phyloP scores from a whole-genome alignment of 805 yeast genomes.

The Saccharomycopsis selenospora region DNA sequence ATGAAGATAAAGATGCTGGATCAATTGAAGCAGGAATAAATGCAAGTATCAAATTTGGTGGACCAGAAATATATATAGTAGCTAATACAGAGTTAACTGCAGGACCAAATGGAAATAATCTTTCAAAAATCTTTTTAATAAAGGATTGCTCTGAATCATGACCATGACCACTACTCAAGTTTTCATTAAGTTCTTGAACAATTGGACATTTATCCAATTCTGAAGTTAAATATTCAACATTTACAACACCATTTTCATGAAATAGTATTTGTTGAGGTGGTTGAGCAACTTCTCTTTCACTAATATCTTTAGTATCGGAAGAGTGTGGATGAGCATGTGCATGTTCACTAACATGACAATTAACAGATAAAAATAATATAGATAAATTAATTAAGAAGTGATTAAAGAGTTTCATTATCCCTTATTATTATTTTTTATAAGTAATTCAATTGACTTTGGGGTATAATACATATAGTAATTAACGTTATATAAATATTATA shows the following conservation, averaged over 20 bases:
- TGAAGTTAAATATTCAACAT: constrained; percentile 31
- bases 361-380: not conserved
- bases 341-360: no score
- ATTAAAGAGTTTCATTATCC: not conserved
- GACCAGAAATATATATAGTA: constrained; percentile 55
- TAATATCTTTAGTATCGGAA: not conserved
- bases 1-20: constrained; percentile 41
- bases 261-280: constrained; percentile 20
- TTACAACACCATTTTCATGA: constrained; percentile 38
- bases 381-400: not conserved
- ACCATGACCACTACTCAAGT: constrained; percentile 19
- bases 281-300: not conserved
- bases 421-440: no score
- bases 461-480: no score
- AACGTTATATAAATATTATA: no score
- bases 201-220: constrained; percentile 32
- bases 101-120: constrained; percentile 48
- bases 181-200: constrained; percentile 34
- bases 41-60: constrained; percentile 52
- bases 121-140: constrained; percentile 35
- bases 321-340: no score
- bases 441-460: no score
- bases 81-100: constrained; percentile 58
- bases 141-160: constrained; percentile 25
- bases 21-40: constrained; percentile 50